Base-by-base conservation (phyloP, 345 rosid species). In the Acer yangbiense region DNA sequence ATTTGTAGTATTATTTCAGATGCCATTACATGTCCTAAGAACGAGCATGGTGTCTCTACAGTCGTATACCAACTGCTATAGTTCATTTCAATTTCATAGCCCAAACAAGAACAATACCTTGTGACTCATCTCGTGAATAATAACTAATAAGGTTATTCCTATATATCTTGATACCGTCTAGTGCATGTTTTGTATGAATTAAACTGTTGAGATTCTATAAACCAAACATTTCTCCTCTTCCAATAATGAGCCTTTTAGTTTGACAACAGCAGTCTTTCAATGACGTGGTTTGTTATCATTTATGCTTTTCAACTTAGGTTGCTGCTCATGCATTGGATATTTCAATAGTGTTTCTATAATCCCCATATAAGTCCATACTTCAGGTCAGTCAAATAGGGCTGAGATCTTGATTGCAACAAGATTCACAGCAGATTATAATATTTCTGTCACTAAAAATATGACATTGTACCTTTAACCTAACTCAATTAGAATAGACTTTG, bases 241-340 rank as follows among this genome's bases (percentile, higher is more conserved):
- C 3, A 3, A 46, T 25, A 18, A 18, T 4, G 12, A 11, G 77
- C 44, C 60, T 10, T 27, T 62, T 62, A 46, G 65, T 65, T 64
- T 46, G 29, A 48, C 29, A 2, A 11, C 2, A 48, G 17, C 4
- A 23, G 27, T 62, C 44, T 43, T 61, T 62, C 17, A 61, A 44
- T 61, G 35, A 61, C 27, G 58, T 21, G 60, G 58, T 46, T 41
- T 64, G 29, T 27, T 63, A 74, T 63, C 68, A 20, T 73, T 39
- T 23, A 14, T 13, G 67, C 57, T 23, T 73, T 74, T 64, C 2
- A 35, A 50, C 62, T 48, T 46, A 18, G 60, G 10, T 46, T 18
- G 70, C 23, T 63, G 44, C 62, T 46, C 7, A 48, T 64, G 21
- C 7, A 64, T 41, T 50, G 48, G 61, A 74, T 27, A 48, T 48